phyloP scores from a whole-genome alignment of 176 grass and related monocot species.

The Oryza longistaminata region DNA sequence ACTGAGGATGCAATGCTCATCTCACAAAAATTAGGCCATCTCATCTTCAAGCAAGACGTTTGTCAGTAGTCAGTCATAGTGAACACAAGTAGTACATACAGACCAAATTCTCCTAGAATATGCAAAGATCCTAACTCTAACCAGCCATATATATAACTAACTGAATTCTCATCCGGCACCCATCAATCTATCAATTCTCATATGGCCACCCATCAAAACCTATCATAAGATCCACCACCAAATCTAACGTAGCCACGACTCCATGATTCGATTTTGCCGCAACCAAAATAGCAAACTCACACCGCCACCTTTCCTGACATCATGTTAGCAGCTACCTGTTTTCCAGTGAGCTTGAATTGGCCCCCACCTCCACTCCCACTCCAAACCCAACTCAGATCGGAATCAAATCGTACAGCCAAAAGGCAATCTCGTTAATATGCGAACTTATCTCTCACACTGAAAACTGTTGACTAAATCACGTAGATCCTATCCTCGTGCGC shows the following conservation, averaged over 20 bases:
- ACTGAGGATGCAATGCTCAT: slow-evolving; percentile 7
- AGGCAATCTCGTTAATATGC: not conserved
- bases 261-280: not conserved
- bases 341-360: not conserved
- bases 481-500: not conserved
- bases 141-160: slow-evolving; percentile 8
- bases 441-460: not conserved
- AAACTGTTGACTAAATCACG: not conserved
- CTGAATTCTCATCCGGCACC: not conserved
- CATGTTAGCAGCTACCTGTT: not conserved
- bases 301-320: not conserved
- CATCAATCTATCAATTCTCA: not conserved
- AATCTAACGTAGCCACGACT: not conserved
- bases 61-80: not conserved
- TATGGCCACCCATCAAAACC: not conserved
- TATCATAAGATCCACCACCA: slow-evolving; percentile 17
- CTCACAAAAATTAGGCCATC: not conserved
- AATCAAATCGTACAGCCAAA: slow-evolving; percentile 28
- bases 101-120: too few species aligned
- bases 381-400: slow-evolving; percentile 25
- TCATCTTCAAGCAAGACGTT: not conserved
- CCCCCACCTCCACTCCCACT: not conserved
- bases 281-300: not conserved
- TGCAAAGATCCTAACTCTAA: not conserved
- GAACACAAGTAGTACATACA: not conserved